Evolutionary conservation across 73 alveolate genomes (phyloP).

Genomic region (Paramecium biaurelia): DNA sequence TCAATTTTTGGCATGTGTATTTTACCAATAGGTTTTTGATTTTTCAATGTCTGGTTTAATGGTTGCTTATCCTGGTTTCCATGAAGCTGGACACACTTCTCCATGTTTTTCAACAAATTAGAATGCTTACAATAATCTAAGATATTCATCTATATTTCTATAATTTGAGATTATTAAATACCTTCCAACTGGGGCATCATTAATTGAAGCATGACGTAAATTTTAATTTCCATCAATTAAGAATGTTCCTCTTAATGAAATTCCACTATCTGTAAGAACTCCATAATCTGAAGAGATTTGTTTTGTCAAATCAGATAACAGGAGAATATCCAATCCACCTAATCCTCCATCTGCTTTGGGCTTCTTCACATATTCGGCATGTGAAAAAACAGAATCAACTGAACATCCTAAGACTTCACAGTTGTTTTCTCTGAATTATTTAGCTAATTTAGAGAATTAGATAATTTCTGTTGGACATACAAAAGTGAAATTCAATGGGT

Average conservation of each 20-base stretch:
- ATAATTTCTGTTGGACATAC: conserved; percentile 99
- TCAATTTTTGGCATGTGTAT: conserved; percentile 72
- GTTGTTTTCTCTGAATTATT: conserved; percentile 86
- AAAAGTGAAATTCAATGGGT: conserved; percentile 99
- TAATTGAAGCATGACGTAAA: conserved; percentile 90
- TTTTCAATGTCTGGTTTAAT: conserved; percentile 82
- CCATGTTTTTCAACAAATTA: conserved; percentile 96
- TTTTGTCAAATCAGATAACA: conserved; percentile 91
- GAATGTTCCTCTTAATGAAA: conserved; percentile 96
- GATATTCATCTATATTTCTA: conserved; percentile 94
- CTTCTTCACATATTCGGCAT: conserved; percentile 89
- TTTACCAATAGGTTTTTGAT: conserved; percentile 74
- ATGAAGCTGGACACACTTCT: conserved; percentile 98
- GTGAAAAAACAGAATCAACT: conserved; percentile 92
- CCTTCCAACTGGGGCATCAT: conserved; percentile 97
- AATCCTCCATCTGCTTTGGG: conserved; percentile 97
- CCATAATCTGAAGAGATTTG: conserved; percentile 93
- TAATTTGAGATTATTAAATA: neutral
- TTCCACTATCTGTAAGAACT: conserved; percentile 84
- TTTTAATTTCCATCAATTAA: conserved; percentile 93
- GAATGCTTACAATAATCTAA: conserved; percentile 97
- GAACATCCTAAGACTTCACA: conserved; percentile 94
- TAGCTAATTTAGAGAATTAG: conserved; percentile 75
- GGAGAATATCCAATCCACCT: conserved; percentile 94
- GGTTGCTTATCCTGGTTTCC: conserved; percentile 96